These are phyloP conservation scores for Agroathelia rolfsii DNA, from an alignment of 1,284 basidiomycete genomes.

Conservation along the genomic window DNA sequence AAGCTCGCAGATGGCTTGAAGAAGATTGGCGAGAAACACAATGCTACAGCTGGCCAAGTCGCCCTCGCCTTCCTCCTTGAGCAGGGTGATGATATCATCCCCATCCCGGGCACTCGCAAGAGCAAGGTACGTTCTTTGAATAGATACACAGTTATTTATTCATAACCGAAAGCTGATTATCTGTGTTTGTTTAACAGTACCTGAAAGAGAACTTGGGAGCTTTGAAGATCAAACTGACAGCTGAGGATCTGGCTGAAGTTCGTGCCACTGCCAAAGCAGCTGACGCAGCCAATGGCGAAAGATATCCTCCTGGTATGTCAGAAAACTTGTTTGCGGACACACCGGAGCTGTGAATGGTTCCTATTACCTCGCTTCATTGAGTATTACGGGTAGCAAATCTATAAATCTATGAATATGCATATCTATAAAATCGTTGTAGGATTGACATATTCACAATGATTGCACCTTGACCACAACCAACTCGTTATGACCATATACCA, in stretches of 20 bases:
- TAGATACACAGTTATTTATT: not conserved
- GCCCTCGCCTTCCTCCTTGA: slow-evolving; percentile 52
- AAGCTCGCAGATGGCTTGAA: slow-evolving; percentile 36
- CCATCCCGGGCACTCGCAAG: slow-evolving; percentile 42
- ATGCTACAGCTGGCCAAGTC: slow-evolving; percentile 44
- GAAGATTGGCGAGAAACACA: slow-evolving; percentile 32
- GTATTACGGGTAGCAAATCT: no score
- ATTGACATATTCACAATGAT: no score
- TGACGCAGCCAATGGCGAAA: slow-evolving; percentile 12
- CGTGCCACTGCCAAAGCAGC: slow-evolving; percentile 25
- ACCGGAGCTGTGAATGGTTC: no score
- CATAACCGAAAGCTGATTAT: slow-evolving; percentile 2
- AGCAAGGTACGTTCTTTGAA: slow-evolving; percentile 24
- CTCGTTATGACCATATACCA: no score
- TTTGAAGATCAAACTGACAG: slow-evolving; percentile 23
- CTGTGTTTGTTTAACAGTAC: slow-evolving; percentile 18
- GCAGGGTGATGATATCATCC: slow-evolving; percentile 41
- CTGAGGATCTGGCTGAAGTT: slow-evolving; percentile 27
- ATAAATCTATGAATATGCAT: no score
- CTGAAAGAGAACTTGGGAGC: slow-evolving; percentile 32
- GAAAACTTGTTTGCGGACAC: no score
- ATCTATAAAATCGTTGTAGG: no score
- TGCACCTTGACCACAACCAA: no score
- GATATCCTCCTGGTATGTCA: slow-evolving; percentile 9
- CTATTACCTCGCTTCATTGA: no score